A percentile compares a stretch with the other conserved stretches of the same genome.
Conservation (phyloP, 306 rosid genomes). For the Cucurbita argyrosperma region DNA sequence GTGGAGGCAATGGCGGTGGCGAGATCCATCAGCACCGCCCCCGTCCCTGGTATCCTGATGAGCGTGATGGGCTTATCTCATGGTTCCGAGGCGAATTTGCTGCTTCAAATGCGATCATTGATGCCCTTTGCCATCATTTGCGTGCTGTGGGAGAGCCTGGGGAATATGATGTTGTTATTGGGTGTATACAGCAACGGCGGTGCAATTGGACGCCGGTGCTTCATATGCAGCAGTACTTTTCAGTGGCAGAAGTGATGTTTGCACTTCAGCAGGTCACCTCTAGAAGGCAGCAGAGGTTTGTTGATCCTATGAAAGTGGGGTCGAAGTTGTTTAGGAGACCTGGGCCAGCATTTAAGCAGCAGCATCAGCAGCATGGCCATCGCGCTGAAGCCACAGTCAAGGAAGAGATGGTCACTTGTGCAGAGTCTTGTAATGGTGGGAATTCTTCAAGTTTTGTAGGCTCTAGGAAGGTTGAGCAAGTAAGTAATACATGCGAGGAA, state of each 20-base stretch:
- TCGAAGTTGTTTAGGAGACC: constrained; percentile 48
- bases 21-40: constrained; percentile 50
- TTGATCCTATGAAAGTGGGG: constrained; percentile 42
- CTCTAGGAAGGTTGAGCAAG: constrained; percentile 32
- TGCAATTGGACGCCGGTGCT: constrained; percentile 84
- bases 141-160: constrained; percentile 60
- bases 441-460: constrained; percentile 21
- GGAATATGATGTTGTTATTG: constrained; percentile 61
- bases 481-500: constrained; percentile 27
- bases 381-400: constrained; percentile 35
- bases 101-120: constrained; percentile 88
- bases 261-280: constrained; percentile 65
- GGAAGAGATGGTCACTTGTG: constrained; percentile 36
- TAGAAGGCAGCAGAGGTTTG: constrained; percentile 66
- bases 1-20: constrained; percentile 24
- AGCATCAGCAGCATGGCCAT: constrained; percentile 14
- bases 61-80: constrained; percentile 79
- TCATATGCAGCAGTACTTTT: constrained; percentile 90
- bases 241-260: constrained; percentile 61
- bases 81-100: constrained; percentile 98
- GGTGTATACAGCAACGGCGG: constrained; percentile 63
- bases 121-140: constrained; percentile 71
- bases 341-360: constrained; percentile 42
- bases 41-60: constrained; percentile 76
- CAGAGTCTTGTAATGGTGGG: constrained; percentile 28